phyloP scores from a whole-genome alignment of 495 filamentous ascomycete species.

The Viridothelium virens region DNA sequence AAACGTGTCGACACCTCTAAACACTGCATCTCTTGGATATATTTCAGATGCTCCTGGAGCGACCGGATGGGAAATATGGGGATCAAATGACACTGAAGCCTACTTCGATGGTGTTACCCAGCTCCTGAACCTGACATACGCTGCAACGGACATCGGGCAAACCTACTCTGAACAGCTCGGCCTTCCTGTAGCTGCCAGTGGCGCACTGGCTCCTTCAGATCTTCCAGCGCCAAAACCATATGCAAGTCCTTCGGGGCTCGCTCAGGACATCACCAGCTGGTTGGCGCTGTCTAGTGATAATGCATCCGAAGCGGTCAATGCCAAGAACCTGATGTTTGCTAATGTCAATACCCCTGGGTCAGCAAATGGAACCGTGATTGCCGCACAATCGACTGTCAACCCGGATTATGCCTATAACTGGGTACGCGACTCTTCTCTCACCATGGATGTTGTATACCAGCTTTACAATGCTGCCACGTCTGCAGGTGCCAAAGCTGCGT shows the following conservation, averaged over 20 bases:
- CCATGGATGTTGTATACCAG: conserved; percentile 25
- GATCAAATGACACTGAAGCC: conserved; percentile 17
- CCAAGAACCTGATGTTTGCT: conserved; percentile 20
- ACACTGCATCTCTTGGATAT: conserved; percentile 18
- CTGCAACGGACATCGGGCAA: conserved; percentile 22
- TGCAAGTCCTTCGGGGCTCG: conserved; percentile 22
- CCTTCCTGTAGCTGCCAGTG: conserved; percentile 20
- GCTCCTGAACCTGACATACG: conserved; percentile 25
- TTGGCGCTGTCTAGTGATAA: conserved; percentile 14
- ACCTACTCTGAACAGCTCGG: conserved; percentile 21
- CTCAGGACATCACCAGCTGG: conserved; percentile 22
- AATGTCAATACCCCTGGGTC: conserved; percentile 26
- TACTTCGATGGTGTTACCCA: conserved; percentile 25
- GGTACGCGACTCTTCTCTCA: conserved; percentile 23
- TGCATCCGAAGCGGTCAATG: conserved; percentile 18
- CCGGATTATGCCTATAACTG: conserved; percentile 27
- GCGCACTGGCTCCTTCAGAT: conserved; percentile 15
- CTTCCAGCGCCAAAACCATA: conserved; percentile 20
- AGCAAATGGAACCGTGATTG: conserved; percentile 23
- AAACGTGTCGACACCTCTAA: conserved; percentile 22
- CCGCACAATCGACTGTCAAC: conserved; percentile 19
- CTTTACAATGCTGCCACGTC: conserved; percentile 24
- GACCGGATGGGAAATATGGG: conserved; percentile 22
- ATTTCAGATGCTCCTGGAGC: conserved; percentile 12
- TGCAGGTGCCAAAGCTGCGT: conserved; percentile 15